These are phyloP conservation scores for Aspergillus pseudotamarii DNA, from an alignment of 2,329 filamentous ascomycete species.

Conservation along the genomic window DNA sequence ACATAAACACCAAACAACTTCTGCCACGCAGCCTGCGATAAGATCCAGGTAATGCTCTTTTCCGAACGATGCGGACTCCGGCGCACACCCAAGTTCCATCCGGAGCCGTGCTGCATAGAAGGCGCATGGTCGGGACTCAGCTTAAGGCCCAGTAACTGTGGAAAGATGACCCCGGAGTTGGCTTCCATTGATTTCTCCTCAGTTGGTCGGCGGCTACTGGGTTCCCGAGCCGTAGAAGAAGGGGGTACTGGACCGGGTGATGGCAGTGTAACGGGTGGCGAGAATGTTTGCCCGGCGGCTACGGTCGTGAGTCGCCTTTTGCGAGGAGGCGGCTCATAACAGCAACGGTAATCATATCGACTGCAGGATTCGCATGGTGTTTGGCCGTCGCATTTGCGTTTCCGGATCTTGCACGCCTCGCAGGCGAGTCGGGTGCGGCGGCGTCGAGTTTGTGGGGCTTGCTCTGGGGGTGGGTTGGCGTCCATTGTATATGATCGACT, in stretches of 20 bases:
- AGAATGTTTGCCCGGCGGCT: background rate
- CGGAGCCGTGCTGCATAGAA: background rate
- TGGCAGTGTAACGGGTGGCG: background rate
- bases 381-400: constrained; percentile 13
- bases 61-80: background rate
- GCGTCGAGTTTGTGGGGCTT: background rate
- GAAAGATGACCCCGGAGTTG: background rate
- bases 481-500: background rate
- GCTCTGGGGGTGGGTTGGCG: background rate
- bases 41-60: constrained; percentile 8
- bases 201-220: background rate
- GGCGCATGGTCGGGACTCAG: background rate
- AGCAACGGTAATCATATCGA: background rate
- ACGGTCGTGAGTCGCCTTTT: background rate
- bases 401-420: constrained; percentile 4
- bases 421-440: constrained; percentile 14
- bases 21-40: constrained; percentile 1
- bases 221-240: background rate
- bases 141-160: background rate
- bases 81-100: constrained; percentile 10
- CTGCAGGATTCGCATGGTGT: constrained; percentile 4
- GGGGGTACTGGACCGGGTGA: background rate
- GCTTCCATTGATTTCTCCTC: constrained; percentile 5
- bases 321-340: background rate
- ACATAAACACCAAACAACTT: constrained; percentile 7